phyloP scores from a whole-genome alignment of 2,329 filamentous ascomycete species.

The Seiridium cupressi region DNA sequence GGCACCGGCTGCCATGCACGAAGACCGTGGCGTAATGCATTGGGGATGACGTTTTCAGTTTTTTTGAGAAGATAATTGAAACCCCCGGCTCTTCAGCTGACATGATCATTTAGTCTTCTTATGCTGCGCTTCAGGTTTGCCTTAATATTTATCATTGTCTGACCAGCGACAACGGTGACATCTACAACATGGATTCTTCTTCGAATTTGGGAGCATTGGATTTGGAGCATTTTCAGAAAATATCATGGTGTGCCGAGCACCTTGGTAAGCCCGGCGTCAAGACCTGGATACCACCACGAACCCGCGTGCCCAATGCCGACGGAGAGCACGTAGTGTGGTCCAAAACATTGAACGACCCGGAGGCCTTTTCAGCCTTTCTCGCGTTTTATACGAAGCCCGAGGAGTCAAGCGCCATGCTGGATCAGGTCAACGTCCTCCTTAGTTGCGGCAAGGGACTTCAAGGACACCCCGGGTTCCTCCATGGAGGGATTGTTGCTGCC shows the following conservation, averaged over 20 bases:
- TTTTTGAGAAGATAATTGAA: no score
- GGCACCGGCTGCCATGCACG: no score
- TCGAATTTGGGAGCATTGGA: not conserved
- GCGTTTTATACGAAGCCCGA: not conserved
- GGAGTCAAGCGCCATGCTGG: conserved; percentile 11
- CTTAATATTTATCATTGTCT: conserved; percentile 19
- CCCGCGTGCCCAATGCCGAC: not conserved
- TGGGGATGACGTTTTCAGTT: no score
- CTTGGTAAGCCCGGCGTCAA: not conserved
- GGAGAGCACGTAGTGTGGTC: not conserved
- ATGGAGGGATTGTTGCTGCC: conserved; percentile 57
- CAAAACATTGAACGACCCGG: not conserved
- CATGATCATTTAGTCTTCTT: no score
- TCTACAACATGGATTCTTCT: not conserved
- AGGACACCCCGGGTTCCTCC: conserved; percentile 49
- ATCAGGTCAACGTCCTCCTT: conserved; percentile 30
- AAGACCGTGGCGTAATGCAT: no score
- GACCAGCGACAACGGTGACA: not conserved
- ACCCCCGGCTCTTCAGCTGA: no score
- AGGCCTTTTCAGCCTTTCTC: not conserved
- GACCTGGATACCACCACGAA: not conserved
- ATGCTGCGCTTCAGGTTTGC: no score
- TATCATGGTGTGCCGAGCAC: not conserved
- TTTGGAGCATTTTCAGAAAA: not conserved
- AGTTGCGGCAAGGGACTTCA: conserved; percentile 50